Base-by-base conservation (phyloP, 257 asterid genomes). In the Gentiana straminea region DNA sequence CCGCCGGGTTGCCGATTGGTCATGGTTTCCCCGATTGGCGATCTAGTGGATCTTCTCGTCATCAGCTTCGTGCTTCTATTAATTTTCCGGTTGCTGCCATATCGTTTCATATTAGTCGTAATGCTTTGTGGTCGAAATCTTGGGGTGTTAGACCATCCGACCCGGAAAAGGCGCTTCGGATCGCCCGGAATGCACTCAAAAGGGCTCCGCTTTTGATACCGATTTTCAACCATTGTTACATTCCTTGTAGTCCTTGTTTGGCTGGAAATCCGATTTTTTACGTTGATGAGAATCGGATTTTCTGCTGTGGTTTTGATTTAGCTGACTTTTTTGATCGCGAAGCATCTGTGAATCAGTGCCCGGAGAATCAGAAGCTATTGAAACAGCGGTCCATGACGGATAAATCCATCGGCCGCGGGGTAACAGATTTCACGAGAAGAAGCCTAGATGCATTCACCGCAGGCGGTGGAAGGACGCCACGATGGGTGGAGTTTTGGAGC, bases 401-500 rank as follows among this genome's bases (percentile, higher is more conserved):
- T 43, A 82, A 72, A 58, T 73, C 97, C 13, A 39, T 8, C 45
- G 70, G 71, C 33, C 77, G 70, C 0, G 73, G 85, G 33, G 68
- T 75, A 3, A 53, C 73, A 4, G 75, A 62, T 65, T 68, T 77
- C 10, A 78, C 94, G 1, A 51, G 94, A 64, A 71, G 84, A 51
- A 87, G 95, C 7, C 64, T 84, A 0, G 92, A 84, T 51, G 8
- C 46, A 2, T 5, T 41, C 46, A 38, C 82, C 33, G 35, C 59
- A 2, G 79, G 75, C 39, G 81, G 77, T 0, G 74, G 83, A 11
- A 67, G 75, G 59, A 61, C 80, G 51, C 90, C 96, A 68, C 78
- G 98, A 33, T 92, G 99, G 99, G 94, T 92, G 75, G 99, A 92
- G 77, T 92, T 92, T 78, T 92, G 99, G 99, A 88, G 95, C 64